A percentile compares a stretch with the other conserved stretches of the same genome.
Conservation (phyloP, 305 asterid genomes). For the Euphrasia arctica region DNA sequence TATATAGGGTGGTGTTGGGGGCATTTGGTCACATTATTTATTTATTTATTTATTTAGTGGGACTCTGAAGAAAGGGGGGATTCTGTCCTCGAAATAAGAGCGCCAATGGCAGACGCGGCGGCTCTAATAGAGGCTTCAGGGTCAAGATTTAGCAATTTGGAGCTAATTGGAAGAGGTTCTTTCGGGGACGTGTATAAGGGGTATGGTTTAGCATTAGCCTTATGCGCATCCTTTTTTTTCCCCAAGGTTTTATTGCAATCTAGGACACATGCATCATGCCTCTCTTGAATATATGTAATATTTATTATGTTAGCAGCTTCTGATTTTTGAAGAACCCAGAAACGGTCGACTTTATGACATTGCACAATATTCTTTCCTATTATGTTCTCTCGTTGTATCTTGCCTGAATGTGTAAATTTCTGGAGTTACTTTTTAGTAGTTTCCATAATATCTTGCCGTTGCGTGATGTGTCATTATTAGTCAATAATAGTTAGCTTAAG, state of each 20-base stretch:
- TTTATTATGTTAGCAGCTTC: background rate
- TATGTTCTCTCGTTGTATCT: background rate
- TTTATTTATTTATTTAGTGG: conserved; percentile 29
- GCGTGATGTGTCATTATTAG: background rate
- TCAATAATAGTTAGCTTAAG: conserved; percentile 12
- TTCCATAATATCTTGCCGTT: background rate
- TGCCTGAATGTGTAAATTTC: background rate
- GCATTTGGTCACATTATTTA: conserved; percentile 20
- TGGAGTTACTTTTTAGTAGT: conserved; percentile 1
- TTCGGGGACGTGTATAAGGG: conserved; percentile 96
- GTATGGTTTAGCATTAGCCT: conserved; percentile 34
- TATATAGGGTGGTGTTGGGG: background rate
- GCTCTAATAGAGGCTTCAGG: conserved; percentile 75
- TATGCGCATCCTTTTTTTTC: conserved; percentile 11
- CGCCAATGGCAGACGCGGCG: conserved; percentile 51
- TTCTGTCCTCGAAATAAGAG: conserved; percentile 37
- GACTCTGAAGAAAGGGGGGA: conserved; percentile 27
- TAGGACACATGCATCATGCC: background rate
- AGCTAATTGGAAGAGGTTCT: conserved; percentile 93
- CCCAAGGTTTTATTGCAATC: background rate
- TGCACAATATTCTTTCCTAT: background rate
- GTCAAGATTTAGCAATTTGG: conserved; percentile 77
- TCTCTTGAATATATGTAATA: background rate
- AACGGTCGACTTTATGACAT: background rate
- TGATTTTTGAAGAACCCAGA: background rate